Evolutionary conservation across 148 eudicot species (phyloP).

Genomic region (Euryodendron excelsum): DNA sequence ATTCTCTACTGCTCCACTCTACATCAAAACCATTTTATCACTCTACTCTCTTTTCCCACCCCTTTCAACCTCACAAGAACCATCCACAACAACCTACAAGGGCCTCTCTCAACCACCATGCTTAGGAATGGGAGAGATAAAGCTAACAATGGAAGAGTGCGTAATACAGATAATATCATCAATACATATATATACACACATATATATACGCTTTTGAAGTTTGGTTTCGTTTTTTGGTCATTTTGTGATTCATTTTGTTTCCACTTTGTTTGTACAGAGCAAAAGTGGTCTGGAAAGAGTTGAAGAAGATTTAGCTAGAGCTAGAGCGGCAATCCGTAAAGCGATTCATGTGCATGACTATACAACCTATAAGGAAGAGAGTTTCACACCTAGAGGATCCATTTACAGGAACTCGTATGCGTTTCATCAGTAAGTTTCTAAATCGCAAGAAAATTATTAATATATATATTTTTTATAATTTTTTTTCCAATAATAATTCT

Average conservation of each 20-base stretch:
- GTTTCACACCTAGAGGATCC: constrained; percentile 11
- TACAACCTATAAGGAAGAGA: background rate
- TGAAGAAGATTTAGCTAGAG: constrained; percentile 14
- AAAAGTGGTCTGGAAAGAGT: background rate
- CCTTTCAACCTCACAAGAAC: background rate
- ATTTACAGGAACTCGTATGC: constrained; percentile 20
- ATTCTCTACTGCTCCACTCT: background rate
- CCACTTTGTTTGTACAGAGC: background rate
- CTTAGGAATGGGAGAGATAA: too few species aligned
- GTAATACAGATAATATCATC: background rate
- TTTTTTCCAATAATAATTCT: too few species aligned
- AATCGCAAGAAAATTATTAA: too few species aligned
- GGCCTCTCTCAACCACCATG: background rate
- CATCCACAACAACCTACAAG: background rate
- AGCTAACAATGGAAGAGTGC: background rate
- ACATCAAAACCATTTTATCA: background rate
- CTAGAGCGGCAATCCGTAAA: background rate
- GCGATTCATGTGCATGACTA: background rate
- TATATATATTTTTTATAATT: background rate
- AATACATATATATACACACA: too few species aligned
- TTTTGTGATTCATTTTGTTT: background rate
- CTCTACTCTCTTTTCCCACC: background rate
- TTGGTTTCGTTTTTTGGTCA: too few species aligned
- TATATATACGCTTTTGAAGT: background rate
- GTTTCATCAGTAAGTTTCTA: constrained; percentile 20